Conservation (phyloP, 805 yeast genomes). For the Sungouiella blattae region DNA sequence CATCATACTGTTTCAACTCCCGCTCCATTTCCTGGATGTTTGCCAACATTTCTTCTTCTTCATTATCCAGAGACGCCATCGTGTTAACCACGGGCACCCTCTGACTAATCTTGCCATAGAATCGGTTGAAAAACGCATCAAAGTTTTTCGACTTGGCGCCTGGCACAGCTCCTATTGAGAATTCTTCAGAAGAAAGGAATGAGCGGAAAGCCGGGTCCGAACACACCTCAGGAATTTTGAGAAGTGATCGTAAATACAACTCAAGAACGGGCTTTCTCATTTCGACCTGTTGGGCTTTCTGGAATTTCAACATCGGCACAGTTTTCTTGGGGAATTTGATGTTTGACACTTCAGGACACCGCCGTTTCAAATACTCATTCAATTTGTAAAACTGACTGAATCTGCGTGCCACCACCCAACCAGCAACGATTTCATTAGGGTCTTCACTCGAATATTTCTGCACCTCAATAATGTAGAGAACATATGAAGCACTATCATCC, state of each 20-base stretch:
- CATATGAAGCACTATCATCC: conserved; percentile 46
- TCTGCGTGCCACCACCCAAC: conserved; percentile 90
- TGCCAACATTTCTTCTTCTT: conserved; percentile 16
- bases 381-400: conserved; percentile 78
- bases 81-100: neutral
- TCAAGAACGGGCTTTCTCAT: conserved; percentile 61
- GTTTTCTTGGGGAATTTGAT: conserved; percentile 59
- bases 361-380: conserved; percentile 57
- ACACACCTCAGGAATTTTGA: conserved; percentile 67
- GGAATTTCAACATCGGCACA: conserved; percentile 65
- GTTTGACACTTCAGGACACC: conserved; percentile 47
- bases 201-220: conserved; percentile 66
- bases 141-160: conserved; percentile 16
- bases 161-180: conserved; percentile 16
- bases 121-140: conserved; percentile 31
- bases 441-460: conserved; percentile 44
- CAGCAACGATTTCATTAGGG: conserved; percentile 52
- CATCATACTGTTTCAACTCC: conserved; percentile 53
- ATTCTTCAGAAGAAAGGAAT: conserved; percentile 72
- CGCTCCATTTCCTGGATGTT: conserved; percentile 48
- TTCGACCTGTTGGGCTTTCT: conserved; percentile 59
- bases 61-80: conserved; percentile 3
- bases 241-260: conserved; percentile 53
- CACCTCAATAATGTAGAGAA: conserved; percentile 74
- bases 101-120: conserved; percentile 27